Evolutionary conservation across 2,329 filamentous ascomycete species (phyloP).

Genomic region (Coccinonectria pachysandricola): DNA sequence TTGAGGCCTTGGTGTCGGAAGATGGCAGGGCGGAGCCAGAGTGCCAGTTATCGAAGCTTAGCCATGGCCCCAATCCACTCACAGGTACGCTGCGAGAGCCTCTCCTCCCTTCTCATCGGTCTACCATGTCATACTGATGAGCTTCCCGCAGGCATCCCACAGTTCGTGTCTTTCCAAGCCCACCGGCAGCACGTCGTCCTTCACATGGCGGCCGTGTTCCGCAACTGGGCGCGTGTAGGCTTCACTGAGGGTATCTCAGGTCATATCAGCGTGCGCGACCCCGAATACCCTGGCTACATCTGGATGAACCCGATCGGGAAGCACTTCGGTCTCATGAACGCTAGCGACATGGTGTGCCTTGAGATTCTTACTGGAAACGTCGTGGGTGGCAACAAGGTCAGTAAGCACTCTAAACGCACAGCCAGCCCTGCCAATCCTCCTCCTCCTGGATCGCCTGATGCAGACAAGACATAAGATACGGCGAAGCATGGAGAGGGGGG

Average conservation of each 20-base stretch:
- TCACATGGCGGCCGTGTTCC: slow-evolving; percentile 59
- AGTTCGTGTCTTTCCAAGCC: slow-evolving; percentile 3
- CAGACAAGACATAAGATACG: too few relatives aligned
- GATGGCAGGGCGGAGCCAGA: too few relatives aligned
- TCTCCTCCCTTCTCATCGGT: neutral
- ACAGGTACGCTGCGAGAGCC: slow-evolving; percentile 4
- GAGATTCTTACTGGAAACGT: too few relatives aligned
- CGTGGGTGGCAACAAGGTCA: too few relatives aligned
- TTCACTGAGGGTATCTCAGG: slow-evolving; percentile 61
- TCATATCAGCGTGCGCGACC: slow-evolving; percentile 56
- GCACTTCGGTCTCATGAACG: slow-evolving; percentile 57
- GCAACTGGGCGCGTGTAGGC: slow-evolving; percentile 54
- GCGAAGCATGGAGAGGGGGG: too few relatives aligned
- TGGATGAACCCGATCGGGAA: slow-evolving; percentile 58
- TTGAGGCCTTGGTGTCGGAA: too few relatives aligned
- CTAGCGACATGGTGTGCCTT: slow-evolving; percentile 58
- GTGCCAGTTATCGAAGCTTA: slow-evolving; percentile 4
- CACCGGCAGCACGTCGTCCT: slow-evolving; percentile 3
- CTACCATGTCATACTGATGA: slow-evolving; percentile 1
- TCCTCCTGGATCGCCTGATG: too few relatives aligned
- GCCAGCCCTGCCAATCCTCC: too few relatives aligned
- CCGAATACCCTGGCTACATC: slow-evolving; percentile 47
- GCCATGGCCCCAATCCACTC: slow-evolving; percentile 4
- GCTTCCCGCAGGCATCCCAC: slow-evolving; percentile 2
- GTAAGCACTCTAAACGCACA: too few relatives aligned